Evolutionary conservation across 1,284 basidiomycete genomes (phyloP).

Genomic region (Pyrrhoderma noxium): DNA sequence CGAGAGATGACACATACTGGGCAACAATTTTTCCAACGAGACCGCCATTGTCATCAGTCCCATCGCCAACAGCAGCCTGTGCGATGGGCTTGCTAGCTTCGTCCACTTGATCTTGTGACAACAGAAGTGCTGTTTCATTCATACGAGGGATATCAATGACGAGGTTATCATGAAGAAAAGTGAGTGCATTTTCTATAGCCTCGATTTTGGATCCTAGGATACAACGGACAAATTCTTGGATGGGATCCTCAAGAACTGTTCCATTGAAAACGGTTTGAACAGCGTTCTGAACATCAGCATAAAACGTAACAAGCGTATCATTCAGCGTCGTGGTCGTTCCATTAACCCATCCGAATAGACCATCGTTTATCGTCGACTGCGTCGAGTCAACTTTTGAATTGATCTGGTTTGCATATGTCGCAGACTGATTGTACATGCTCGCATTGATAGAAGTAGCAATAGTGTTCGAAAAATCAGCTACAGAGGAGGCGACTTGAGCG

Average conservation of each 20-base stretch:
- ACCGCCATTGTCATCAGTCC: conserved; percentile 46
- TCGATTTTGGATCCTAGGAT: conserved; percentile 85
- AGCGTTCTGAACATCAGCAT: conserved; percentile 62
- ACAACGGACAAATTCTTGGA: conserved; percentile 85
- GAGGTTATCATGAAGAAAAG: conserved; percentile 87
- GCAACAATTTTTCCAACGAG: conserved; percentile 69
- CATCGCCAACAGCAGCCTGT: conserved; percentile 65
- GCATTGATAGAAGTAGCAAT: conserved; percentile 76
- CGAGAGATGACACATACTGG: conserved; percentile 64
- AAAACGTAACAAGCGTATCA: conserved; percentile 66
- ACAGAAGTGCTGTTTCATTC: conserved; percentile 64
- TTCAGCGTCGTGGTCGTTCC: conserved; percentile 87
- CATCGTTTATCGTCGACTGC: conserved; percentile 75
- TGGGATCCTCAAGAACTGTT: conserved; percentile 73
- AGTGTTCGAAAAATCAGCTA: conserved; percentile 58
- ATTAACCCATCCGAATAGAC: conserved; percentile 92
- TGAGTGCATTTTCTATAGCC: conserved; percentile 81
- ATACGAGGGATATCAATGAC: conserved; percentile 71
- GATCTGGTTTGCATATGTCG: conserved; percentile 66
- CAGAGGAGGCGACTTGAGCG: conserved; percentile 49
- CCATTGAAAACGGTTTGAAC: conserved; percentile 73
- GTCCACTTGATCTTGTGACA: conserved; percentile 62
- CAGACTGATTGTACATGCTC: conserved; percentile 74
- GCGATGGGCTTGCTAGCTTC: conserved; percentile 77
- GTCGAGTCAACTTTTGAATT: conserved; percentile 65